A percentile compares a stretch with the other conserved stretches of the same genome.
phyloP scores from a whole-genome alignment of 225 moss, liverwort and hornwort genomes.

The Straminergon stramineum region DNA sequence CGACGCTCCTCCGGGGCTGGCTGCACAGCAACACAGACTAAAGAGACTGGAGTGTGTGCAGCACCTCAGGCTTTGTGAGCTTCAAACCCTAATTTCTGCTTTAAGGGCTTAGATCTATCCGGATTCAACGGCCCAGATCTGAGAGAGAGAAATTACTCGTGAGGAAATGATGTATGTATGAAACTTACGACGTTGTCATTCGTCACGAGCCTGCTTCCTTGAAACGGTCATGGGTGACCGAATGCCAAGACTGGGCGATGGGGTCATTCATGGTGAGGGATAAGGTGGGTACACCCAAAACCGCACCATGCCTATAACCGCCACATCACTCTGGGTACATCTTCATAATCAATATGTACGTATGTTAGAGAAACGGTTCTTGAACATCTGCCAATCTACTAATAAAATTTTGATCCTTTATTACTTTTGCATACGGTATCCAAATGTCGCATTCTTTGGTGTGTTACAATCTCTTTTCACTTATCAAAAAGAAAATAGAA shows the following conservation, averaged over 20 bases:
- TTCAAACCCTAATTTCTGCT: conserved; percentile 6
- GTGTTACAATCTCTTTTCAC: no score
- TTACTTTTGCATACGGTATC: no score
- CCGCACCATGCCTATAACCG: no score
- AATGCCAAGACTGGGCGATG: background rate
- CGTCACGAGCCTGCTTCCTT: background rate
- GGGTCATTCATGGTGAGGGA: no score
- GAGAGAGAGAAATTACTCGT: background rate
- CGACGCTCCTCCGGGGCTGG: background rate
- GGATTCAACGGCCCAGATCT: background rate
- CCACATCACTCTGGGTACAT: no score
- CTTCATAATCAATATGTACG: no score
- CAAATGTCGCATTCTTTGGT: no score
- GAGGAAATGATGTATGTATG: background rate
- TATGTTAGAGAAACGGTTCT: no score
- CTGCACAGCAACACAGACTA: background rate
- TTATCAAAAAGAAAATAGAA: no score
- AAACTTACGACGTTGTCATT: background rate
- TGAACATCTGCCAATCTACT: no score
- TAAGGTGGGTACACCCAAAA: no score
- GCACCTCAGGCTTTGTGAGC: conserved; percentile 8
- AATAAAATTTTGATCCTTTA: no score
- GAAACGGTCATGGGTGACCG: background rate
- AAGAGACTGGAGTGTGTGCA: rapidly evolving
- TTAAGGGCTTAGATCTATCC: background rate